phyloP scores from a whole-genome alignment of 768 basidiomycete genomes.

The Leccinum imitatum region DNA sequence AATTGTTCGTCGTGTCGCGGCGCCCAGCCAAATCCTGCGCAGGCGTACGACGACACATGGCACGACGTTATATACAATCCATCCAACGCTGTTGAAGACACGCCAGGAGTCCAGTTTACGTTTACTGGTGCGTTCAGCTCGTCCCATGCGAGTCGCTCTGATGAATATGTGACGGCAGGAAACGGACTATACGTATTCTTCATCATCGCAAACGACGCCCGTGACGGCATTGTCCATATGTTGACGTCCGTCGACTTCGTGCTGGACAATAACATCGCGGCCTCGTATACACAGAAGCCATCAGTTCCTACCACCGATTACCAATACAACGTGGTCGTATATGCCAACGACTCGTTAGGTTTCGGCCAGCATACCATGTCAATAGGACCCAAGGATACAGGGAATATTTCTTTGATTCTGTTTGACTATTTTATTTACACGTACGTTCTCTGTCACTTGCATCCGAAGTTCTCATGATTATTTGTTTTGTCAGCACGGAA shows the following conservation, averaged over 20 bases:
- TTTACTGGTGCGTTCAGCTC: conserved; percentile 9
- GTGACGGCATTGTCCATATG: neutral
- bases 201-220: conserved; percentile 10
- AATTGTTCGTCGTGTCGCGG: neutral
- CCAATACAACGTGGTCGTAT: conserved; percentile 18
- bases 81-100: neutral
- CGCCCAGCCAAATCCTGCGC: neutral
- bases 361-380: conserved; percentile 9
- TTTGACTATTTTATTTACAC: conserved; percentile 25
- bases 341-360: conserved; percentile 12
- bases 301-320: neutral
- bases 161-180: neutral
- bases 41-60: conserved; percentile 18
- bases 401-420: conserved; percentile 5
- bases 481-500: conserved; percentile 1
- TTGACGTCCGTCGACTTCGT: conserved; percentile 1
- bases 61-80: conserved; percentile 10
- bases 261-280: neutral
- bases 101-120: neutral
- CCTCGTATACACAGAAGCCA: conserved; percentile 4
- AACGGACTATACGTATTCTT: conserved; percentile 20
- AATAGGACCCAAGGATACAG: conserved; percentile 4
- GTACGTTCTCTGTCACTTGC: conserved; percentile 2
- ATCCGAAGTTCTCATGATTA: neutral
- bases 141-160: neutral